Evolutionary conservation across 108 stramenopile genomes (phyloP), one percentile per base, ranked within the genome.

Genomic region (Pseudonitzschia pungens): DNA sequence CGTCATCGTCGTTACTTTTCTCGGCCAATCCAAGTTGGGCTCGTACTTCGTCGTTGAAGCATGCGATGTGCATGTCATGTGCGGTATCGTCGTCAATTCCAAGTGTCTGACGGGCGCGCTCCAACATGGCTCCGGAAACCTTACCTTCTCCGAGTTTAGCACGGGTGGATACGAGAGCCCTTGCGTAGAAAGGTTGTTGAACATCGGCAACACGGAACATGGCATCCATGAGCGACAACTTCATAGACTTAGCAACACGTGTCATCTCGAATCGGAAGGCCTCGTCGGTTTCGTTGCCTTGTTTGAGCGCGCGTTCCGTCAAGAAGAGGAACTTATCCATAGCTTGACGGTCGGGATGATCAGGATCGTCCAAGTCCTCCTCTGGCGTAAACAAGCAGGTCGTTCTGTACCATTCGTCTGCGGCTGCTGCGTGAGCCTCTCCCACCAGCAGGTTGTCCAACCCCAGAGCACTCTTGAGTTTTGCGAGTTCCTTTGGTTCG

Each of bases 271-370:
- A 96, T 27, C 69, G 76, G 58, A 85, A 86, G n/a, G 91, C 92
- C 69, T 92, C 91, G 11, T 87, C 79, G 15, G 91, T 92, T 77
- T 95, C 93, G 20, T 80, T 81, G 12, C 79, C 88, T 71, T 85
- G 78, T 12, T 63, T 67, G 62, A 96, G 81, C 0, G 88, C 81
- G 53, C 95, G 83, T 32, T 93, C 91, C 21, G 83, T 83, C 76
- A 96, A 71, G 70, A 91, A 96, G 18, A 93, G 53, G 53, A 93
- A 78, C 69, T 93, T 96, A 71, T 91, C 89, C 77, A 93, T 81
- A 22, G 82, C 77, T 60, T 79, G 72, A 51, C 83, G 80, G 73
- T 93, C 95, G 20, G 85, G 85, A 71, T 87, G 84, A 43, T 89
- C 87, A 15, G 78, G 81, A 69, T 95, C 94, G 0, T 92, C 92